Percentiles rank a stretch among this genome's conserved stretches.
Evolutionary conservation across 208 protist genomes (phyloP).

Genomic region (Leishmania lainsoni): DNA sequence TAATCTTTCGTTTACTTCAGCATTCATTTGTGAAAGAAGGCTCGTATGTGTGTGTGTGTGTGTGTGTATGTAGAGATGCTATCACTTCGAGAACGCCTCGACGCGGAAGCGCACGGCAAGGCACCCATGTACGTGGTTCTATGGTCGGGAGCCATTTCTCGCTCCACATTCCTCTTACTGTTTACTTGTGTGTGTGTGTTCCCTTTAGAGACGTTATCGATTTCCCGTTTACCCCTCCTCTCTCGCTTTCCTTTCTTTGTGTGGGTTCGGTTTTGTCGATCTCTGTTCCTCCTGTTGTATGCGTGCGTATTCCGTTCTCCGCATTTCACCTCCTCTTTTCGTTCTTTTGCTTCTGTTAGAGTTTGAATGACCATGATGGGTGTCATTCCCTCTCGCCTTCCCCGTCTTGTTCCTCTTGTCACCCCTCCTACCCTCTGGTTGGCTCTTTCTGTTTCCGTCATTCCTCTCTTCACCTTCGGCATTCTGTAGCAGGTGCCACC

Average conservation of each 20-base stretch:
- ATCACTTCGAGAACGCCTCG: background rate
- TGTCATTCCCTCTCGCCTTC: background rate
- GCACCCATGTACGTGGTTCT: background rate
- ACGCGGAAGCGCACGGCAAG: background rate
- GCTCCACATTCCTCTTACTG: background rate
- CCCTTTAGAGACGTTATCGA: background rate
- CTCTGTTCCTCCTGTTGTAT: background rate
- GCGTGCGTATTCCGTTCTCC: background rate
- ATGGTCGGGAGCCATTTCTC: background rate
- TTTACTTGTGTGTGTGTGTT: background rate
- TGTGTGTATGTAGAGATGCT: background rate
- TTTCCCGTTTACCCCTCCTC: background rate
- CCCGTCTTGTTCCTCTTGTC: background rate
- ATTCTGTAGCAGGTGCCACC: background rate
- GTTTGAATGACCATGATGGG: background rate
- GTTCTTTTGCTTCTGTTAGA: background rate
- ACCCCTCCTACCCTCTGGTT: background rate
- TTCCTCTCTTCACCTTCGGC: slow-evolving; percentile 6
- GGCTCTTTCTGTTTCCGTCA: background rate
- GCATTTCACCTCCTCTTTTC: background rate
- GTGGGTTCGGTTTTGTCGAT: background rate
- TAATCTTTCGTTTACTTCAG: background rate
- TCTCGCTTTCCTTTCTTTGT: background rate
- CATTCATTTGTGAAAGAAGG: background rate
- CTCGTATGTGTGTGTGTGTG: background rate